A percentile compares a stretch with the other conserved stretches of the same genome.
Conservation (phyloP, 2,329 filamentous ascomycete genomes). For the Didymella sp. region DNA sequence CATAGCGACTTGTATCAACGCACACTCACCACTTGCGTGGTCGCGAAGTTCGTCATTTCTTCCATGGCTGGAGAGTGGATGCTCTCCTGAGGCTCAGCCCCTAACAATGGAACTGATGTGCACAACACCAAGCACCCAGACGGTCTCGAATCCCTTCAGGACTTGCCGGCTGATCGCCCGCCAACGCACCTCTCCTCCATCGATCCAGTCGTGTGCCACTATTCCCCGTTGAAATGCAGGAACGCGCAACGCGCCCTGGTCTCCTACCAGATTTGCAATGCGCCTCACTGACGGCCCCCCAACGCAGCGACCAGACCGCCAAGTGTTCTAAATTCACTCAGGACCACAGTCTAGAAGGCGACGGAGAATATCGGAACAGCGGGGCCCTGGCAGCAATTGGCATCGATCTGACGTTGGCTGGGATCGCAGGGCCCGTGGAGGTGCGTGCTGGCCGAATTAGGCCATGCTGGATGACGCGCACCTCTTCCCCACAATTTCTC, state of each 20-base stretch:
- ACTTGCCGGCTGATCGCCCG: conserved; percentile 7
- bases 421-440: background rate
- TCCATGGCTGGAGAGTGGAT: background rate
- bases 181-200: conserved; percentile 9
- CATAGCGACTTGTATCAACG: background rate
- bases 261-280: conserved; percentile 6
- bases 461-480: conserved; percentile 17
- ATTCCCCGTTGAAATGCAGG: conserved; percentile 14
- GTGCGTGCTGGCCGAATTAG: background rate
- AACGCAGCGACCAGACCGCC: conserved; percentile 5
- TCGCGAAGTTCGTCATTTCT: background rate
- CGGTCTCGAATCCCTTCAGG: conserved; percentile 9
- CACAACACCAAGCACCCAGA: background rate
- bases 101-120: conserved; percentile 8
- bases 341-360: conserved; percentile 18
- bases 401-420: conserved; percentile 15
- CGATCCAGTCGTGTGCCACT: background rate
- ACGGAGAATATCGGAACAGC: conserved; percentile 8
- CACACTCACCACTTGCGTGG: background rate
- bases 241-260: conserved; percentile 18
- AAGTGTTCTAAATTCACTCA: conserved; percentile 12
- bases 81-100: conserved; percentile 7
- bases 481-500: conserved; percentile 20
- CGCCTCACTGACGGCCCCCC: conserved; percentile 10
- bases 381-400: conserved; percentile 9